Percentiles rank a stretch among this genome's conserved stretches.
Evolutionary conservation across 805 yeast genomes (phyloP).

Genomic region (Candida alai): DNA sequence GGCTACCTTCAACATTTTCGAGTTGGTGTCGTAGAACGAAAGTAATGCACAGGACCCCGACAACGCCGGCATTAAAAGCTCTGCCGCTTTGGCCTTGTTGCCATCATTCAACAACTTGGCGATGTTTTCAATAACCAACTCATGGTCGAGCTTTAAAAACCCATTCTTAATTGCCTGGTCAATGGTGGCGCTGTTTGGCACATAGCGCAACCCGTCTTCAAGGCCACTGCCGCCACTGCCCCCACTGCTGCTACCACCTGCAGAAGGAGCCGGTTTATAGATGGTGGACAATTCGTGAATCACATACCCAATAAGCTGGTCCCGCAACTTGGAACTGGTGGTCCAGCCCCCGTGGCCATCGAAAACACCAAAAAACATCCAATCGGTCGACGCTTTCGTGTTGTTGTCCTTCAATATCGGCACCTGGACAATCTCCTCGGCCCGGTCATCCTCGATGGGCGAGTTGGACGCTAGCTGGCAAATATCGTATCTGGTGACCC

Average conservation of each 20-base stretch:
- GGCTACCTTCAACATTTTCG: slow-evolving; percentile 76
- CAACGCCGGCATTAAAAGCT: slow-evolving; percentile 82
- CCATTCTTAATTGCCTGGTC: slow-evolving; percentile 81
- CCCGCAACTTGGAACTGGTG: slow-evolving; percentile 81
- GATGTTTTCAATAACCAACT: slow-evolving; percentile 74
- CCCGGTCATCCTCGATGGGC: slow-evolving; percentile 92
- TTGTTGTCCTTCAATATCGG: slow-evolving; percentile 64
- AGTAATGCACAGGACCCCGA: slow-evolving; percentile 93
- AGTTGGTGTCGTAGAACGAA: slow-evolving; percentile 77
- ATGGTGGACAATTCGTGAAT: slow-evolving; percentile 68
- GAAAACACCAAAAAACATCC: slow-evolving; percentile 93
- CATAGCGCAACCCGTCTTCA: slow-evolving; percentile 48
- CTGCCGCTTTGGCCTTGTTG: slow-evolving; percentile 64
- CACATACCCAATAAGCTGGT: slow-evolving; percentile 73
- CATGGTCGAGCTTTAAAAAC: slow-evolving; percentile 79
- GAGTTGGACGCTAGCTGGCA: slow-evolving; percentile 87
- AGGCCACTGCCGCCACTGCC: neutral
- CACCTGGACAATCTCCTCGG: slow-evolving; percentile 75
- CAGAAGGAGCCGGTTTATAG: slow-evolving; percentile 47
- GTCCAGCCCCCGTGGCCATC: slow-evolving; percentile 98
- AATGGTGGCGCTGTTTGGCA: slow-evolving; percentile 65
- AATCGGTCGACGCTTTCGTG: slow-evolving; percentile 53
- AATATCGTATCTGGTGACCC: slow-evolving; percentile 83
- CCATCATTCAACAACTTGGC: slow-evolving; percentile 66
- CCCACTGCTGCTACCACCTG: too few relatives aligned